Conservation (phyloP, 2,329 filamentous ascomycete species). For the Juglanconis oblonga region DNA sequence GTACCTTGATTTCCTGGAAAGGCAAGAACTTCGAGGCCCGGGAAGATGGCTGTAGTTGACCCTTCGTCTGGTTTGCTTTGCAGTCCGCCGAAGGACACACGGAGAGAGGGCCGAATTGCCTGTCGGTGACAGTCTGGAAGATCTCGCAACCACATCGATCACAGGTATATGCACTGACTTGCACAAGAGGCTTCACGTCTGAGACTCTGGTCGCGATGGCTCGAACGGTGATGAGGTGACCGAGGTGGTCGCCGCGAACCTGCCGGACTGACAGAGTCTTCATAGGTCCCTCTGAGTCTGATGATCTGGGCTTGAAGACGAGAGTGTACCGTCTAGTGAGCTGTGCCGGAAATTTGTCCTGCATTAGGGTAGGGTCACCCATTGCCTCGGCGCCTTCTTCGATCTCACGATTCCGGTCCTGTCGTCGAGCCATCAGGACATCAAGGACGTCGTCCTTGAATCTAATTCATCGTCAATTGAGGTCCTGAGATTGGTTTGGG, state of each 20-base stretch:
- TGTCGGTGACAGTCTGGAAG: constrained; percentile 91
- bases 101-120: constrained; percentile 82
- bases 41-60: constrained; percentile 91
- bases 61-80: constrained; percentile 84
- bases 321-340: constrained; percentile 92
- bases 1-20: constrained; percentile 98
- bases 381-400: constrained; percentile 63
- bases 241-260: constrained; percentile 88
- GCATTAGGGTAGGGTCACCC: constrained; percentile 61
- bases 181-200: constrained; percentile 95
- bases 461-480: constrained; percentile 42
- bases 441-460: constrained; percentile 98
- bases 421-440: constrained; percentile 90
- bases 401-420: constrained; percentile 79
- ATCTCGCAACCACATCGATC: constrained; percentile 96
- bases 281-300: constrained; percentile 59
- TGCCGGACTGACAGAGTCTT: constrained; percentile 85
- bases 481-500: background rate
- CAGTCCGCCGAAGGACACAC: constrained; percentile 91
- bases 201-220: constrained; percentile 94
- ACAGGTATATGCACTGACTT: constrained; percentile 96
- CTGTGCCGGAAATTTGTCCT: constrained; percentile 84
- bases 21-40: constrained; percentile 94
- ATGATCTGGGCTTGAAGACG: constrained; percentile 89
- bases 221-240: constrained; percentile 87